A percentile compares a stretch with the other conserved stretches of the same genome.
phyloP scores from a whole-genome alignment of 2,329 filamentous ascomycete genomes.

The Monilinia fructigena region DNA sequence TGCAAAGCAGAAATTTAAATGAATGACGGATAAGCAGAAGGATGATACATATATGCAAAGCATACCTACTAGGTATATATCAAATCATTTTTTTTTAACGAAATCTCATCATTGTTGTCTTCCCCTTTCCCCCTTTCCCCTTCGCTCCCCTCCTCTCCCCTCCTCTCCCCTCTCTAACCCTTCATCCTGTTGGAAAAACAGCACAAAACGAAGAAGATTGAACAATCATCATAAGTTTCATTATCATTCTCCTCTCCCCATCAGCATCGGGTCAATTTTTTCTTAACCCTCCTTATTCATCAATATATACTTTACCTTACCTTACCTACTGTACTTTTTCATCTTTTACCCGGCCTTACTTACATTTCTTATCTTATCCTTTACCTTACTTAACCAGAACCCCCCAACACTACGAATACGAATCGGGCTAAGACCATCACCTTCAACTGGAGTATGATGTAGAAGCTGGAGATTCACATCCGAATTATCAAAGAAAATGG shows the following conservation, averaged over 20 bases:
- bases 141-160: no score
- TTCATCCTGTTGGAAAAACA: no score
- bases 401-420: not conserved
- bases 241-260: not conserved
- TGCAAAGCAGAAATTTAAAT: not conserved
- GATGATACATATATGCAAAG: not conserved
- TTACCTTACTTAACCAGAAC: not conserved
- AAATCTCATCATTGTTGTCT: no score
- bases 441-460: not conserved
- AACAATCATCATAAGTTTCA: no score
- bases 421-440: not conserved
- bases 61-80: no score
- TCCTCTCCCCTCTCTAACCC: not conserved
- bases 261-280: constrained; percentile 7
- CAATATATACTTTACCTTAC: not conserved
- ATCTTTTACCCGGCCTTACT: not conserved
- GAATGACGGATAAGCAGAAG: no score
- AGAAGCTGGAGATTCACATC: not conserved
- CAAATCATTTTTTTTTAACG: no score
- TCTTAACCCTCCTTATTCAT: constrained; percentile 10
- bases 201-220: not conserved
- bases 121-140: no score
- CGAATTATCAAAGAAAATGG: not conserved
- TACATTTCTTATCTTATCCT: not conserved
- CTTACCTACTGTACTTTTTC: not conserved